Base-by-base conservation (phyloP, 306 rosid genomes). In the Quercus berberidifolia region DNA sequence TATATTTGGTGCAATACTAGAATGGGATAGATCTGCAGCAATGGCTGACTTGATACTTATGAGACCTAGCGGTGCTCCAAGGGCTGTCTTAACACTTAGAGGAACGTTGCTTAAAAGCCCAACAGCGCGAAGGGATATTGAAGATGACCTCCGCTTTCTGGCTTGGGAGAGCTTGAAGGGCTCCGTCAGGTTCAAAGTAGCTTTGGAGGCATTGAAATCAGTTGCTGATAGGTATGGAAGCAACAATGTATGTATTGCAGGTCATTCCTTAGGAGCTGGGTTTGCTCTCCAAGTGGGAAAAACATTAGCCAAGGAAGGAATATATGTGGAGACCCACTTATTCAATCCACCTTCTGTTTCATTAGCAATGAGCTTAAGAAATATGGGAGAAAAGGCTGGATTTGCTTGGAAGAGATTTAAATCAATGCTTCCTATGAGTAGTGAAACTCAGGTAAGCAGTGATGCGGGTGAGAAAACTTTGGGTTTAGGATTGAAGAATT, bases 111-210 rank as follows among this genome's bases (percentile, higher is more conserved):
- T 95, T 72, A 95, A 89, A 78, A 89, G 96, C 85, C 94, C 87
- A 52, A 89, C 99, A 7, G 80, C 89, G 65, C 62, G 98, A 21
- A 86, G 99, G 79, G 99, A 95, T 59, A 81, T 95, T 0, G 91
- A 90, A 89, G 99, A 95, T n/a, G 99, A 95, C 86, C 98, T 93
- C 41, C 91, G 99, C 17, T 95, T 91, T 74, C 80, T 95, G 26
- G 92, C 98, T 80, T 93, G 99, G 99, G 99, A 95, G 79, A 95
- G 96, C 91, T 84, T 95, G 81, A 90, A 89, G 83, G 99, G 99
- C 1, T 95, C 99, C 38, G 88, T 88, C 15, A 85, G 99, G 85
- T 95, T 93, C 71, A 90, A 90, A 65, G 77, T 46, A 76, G 92
- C 88, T 7, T 75, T 91, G 83, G 89, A 87, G 74, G 91, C 89